These are phyloP conservation scores for Cadophora gregata DNA, from an alignment of 2,329 filamentous ascomycete species.

Conservation along the genomic window DNA sequence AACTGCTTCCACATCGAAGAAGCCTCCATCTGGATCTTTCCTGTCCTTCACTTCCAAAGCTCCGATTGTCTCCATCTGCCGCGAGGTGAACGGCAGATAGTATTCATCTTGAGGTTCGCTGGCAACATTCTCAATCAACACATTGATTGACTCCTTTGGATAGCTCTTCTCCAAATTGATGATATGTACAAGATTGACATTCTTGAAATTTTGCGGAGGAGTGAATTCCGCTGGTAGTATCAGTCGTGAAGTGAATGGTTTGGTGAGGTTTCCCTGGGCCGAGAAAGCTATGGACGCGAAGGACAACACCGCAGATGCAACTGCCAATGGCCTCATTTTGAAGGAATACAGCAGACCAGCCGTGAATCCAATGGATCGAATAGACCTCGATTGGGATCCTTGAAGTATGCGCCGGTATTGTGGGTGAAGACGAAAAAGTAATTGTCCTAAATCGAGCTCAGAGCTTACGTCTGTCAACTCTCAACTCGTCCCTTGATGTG, in stretches of 20 bases:
- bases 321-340: slow-evolving; percentile 47
- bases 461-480: slow-evolving; percentile 38
- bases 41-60: slow-evolving; percentile 92
- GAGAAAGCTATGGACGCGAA: slow-evolving; percentile 47
- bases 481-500: slow-evolving; percentile 27
- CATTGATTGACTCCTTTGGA: slow-evolving; percentile 87
- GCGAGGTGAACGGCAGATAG: slow-evolving; percentile 83
- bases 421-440: slow-evolving; percentile 23
- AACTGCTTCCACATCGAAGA: slow-evolving; percentile 73
- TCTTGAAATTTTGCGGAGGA: slow-evolving; percentile 91
- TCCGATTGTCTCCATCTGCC: slow-evolving; percentile 77
- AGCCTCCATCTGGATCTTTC: slow-evolving; percentile 72
- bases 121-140: slow-evolving; percentile 90
- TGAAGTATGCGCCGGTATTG: slow-evolving; percentile 21
- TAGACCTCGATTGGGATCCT: slow-evolving; percentile 21
- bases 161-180: slow-evolving; percentile 95
- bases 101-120: slow-evolving; percentile 84
- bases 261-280: slow-evolving; percentile 41
- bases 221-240: slow-evolving; percentile 72
- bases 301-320: slow-evolving; percentile 64
- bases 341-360: slow-evolving; percentile 34
- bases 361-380: slow-evolving; percentile 23
- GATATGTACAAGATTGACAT: slow-evolving; percentile 86
- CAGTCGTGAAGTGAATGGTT: slow-evolving; percentile 59
- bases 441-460: slow-evolving; percentile 23